Conservation (phyloP, 139 green algal species). For the Chlorella sp. region DNA sequence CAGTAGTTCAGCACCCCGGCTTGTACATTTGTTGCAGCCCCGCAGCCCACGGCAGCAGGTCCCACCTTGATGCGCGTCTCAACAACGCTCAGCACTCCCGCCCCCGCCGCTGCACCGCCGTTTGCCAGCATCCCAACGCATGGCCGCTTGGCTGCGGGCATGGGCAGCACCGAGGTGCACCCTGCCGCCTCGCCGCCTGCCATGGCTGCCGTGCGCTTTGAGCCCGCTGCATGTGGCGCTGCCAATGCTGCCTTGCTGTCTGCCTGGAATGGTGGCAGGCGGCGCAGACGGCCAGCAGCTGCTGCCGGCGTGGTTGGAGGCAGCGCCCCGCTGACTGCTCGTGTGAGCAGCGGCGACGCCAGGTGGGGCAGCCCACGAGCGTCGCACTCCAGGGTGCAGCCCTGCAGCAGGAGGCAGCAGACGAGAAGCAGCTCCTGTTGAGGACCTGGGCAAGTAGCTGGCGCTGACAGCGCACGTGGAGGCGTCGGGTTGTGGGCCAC, state of each 20-base stretch:
- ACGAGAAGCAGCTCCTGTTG: no score
- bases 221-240: background rate
- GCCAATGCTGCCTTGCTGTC: background rate
- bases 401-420: background rate
- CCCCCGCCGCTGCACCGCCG: background rate
- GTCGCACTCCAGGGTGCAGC: slow-evolving; percentile 34
- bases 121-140: background rate
- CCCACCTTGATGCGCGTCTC: slow-evolving; percentile 28
- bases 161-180: no score
- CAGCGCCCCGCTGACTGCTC: slow-evolving; percentile 9
- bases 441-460: background rate
- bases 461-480: background rate
- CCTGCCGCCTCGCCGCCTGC: background rate
- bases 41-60: background rate
- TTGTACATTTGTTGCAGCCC: background rate
- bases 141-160: background rate
- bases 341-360: slow-evolving; percentile 15
- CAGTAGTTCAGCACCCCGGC: no score
- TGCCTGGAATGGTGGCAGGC: background rate
- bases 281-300: background rate
- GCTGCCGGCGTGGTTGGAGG: background rate
- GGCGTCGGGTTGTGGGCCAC: background rate
- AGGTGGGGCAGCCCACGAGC: slow-evolving; percentile 26
- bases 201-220: background rate
- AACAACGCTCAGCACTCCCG: slow-evolving; percentile 12